Percentiles rank a stretch among this genome's conserved stretches.
phyloP scores from a whole-genome alignment of 805 yeast species.

The Dipodascus albidus region DNA sequence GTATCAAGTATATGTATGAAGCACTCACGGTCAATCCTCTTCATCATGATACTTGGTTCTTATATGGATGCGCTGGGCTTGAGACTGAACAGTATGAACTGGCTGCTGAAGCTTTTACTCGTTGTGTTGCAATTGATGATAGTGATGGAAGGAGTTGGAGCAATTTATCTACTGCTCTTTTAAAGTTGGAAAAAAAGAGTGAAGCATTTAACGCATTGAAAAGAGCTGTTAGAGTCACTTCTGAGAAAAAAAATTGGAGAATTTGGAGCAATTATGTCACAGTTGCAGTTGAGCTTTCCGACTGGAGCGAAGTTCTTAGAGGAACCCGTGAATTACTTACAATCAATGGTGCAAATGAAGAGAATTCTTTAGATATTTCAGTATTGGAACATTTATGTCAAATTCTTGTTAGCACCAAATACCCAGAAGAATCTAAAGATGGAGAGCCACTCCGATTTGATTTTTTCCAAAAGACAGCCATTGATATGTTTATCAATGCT shows the following conservation, averaged over 20 bases:
- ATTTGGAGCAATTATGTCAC: conserved; percentile 80
- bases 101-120: conserved; percentile 85
- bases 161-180: conserved; percentile 71
- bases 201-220: conserved; percentile 82
- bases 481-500: conserved; percentile 57
- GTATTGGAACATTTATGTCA: conserved; percentile 65
- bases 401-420: conserved; percentile 42
- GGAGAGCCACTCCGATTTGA: conserved; percentile 27
- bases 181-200: conserved; percentile 48
- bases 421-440: conserved; percentile 23
- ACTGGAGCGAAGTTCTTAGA: conserved; percentile 78
- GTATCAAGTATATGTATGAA: conserved; percentile 61
- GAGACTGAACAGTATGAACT: conserved; percentile 58
- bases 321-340: conserved; percentile 59
- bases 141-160: conserved; percentile 81
- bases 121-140: conserved; percentile 81
- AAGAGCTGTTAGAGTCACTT: conserved; percentile 61
- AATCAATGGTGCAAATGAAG: conserved; percentile 48
- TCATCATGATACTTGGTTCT: conserved; percentile 74
- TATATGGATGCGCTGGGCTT: conserved; percentile 83
- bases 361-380: conserved; percentile 59
- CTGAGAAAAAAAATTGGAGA: conserved; percentile 67
- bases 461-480: conserved; percentile 56
- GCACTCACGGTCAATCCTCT: conserved; percentile 65
- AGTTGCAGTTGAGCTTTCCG: conserved; percentile 70